Evolutionary conservation across 2,329 filamentous ascomycete genomes (phyloP), one percentile per base, ranked within the genome.

Genomic region (Fusarium tuaranense): DNA sequence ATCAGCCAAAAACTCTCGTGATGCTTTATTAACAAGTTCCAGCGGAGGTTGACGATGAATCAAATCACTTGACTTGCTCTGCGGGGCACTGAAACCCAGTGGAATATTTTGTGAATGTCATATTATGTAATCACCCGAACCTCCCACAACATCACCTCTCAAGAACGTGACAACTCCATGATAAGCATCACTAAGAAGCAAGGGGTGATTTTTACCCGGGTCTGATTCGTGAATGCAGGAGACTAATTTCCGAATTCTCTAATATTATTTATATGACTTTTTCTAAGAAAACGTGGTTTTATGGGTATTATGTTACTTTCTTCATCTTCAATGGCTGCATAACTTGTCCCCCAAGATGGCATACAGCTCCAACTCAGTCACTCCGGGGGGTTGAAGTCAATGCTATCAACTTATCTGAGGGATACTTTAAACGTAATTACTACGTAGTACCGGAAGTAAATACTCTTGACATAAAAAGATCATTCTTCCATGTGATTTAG

Each of bases 101-200:
- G 57, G 66, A 74, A 68, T 72, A 62, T 75, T 79, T 66, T 79
- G 78, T 79, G 78, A 78, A 76, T 78, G 67, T 51, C 59, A 78
- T 78, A 78, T 78, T 78, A 78, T 78, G 78, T 79, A 79, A 79
- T 70, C 77, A 53, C 46, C 16, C 32, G 22, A 25, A n/a, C 18
- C 34, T 25, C 38, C 20, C 30, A 22, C 60, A 63, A 63, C 60
- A 18, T 39, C 59, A 32, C 13, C 44, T 51, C 20, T 36, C 22
- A 59, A 59, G 32, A 25, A 20, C 59, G 27, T 62, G 59, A 62
- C 38, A 65, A 57, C 36, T 36, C 27, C 55, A 27, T 27, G 34
- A 57, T 66, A 36, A 22, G 34, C 13, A 36, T 22, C 32, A 22
- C 32, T 5, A 22, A 36, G 48, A 53, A 53, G 18, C 10, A 30